phyloP scores from a whole-genome alignment of 2,329 filamentous ascomycete species.

The Spiromastix sp. region DNA sequence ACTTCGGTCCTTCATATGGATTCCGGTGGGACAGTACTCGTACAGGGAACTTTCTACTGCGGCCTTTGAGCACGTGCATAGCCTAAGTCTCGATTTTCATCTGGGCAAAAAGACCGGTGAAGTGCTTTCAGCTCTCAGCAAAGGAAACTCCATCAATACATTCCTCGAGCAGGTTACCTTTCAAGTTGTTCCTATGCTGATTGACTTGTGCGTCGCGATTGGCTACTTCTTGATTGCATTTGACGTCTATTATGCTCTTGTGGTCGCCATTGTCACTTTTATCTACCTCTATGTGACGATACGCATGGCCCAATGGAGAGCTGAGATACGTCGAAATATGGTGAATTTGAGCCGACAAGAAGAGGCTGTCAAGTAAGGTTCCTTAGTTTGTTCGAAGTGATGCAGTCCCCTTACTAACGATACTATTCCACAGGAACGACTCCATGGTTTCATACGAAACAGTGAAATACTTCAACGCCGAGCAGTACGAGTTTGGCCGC shows the following conservation, averaged over 20 bases:
- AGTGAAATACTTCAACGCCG: constrained; percentile 83
- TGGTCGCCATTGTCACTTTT: constrained; percentile 83
- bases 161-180: constrained; percentile 97
- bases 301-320: constrained; percentile 86
- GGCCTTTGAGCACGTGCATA: constrained; percentile 94
- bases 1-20: constrained; percentile 76
- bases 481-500: constrained; percentile 65
- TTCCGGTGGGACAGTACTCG: constrained; percentile 92
- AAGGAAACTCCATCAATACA: constrained; percentile 89
- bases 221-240: constrained; percentile 68
- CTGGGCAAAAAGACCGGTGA: constrained; percentile 94
- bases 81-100: constrained; percentile 90
- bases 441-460: constrained; percentile 98
- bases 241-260: constrained; percentile 80
- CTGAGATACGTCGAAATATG: constrained; percentile 84
- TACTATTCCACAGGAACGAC: constrained; percentile 53
- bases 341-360: constrained; percentile 91
- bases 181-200: constrained; percentile 85
- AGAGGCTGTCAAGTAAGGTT: constrained; percentile 77
- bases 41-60: constrained; percentile 90
- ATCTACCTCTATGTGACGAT: constrained; percentile 96
- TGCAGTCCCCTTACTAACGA: constrained; percentile 2
- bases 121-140: constrained; percentile 88
- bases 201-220: constrained; percentile 80
- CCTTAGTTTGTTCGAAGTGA: too few species aligned